Base-by-base conservation (phyloP, 1,284 basidiomycete genomes). In the Apiotrichum veenhuisii region DNA sequence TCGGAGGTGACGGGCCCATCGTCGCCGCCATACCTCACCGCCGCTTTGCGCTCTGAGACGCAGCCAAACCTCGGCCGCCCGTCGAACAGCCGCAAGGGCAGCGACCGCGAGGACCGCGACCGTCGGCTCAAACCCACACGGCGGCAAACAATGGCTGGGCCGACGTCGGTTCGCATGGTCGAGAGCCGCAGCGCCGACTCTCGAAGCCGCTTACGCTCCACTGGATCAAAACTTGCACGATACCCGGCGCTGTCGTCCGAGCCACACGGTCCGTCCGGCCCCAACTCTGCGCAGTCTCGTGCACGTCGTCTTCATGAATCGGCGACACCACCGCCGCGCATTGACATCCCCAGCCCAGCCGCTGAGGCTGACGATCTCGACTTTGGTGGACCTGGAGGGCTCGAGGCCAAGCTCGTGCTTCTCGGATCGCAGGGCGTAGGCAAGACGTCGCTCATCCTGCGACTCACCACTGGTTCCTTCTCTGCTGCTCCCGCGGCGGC, bases 381-480 rank as follows among this genome's bases (percentile, higher is more conserved):
- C 61, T 57, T 72, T 26, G 73, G 71, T 15, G 70, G 69, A 20
- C 65, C 66, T 11, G 68, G 72, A 30, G 70, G 70, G 0, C 67
- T 96, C 72, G 94, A 97, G 81, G 91, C 91, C 66, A 97, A 97
- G 83, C 90, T 97, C 71, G 93, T 97, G 72, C 85, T 97, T 65
- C 91, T 97, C 82, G 94, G 94, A 73, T 93, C 91, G 72, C 92
- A 93, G 73, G 91, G 92, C 85, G 92, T 96, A 51, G 93, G 93
- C 67, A 97, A 96, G 80, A 96, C 95, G 44, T 93, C 91, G 69
- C 83, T 98, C 50, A 85, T 97, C 57, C 85, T 92, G 69, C 86
- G 94, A 56, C 96, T 95, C 78, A 95, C 91, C 57, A 89, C 92
- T 70, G 87, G 92, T 73, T 87, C 83, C 72, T 96, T 92, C 79